phyloP scores from a whole-genome alignment of 2,329 filamentous ascomycete genomes.

The Aureobasidium sp. region DNA sequence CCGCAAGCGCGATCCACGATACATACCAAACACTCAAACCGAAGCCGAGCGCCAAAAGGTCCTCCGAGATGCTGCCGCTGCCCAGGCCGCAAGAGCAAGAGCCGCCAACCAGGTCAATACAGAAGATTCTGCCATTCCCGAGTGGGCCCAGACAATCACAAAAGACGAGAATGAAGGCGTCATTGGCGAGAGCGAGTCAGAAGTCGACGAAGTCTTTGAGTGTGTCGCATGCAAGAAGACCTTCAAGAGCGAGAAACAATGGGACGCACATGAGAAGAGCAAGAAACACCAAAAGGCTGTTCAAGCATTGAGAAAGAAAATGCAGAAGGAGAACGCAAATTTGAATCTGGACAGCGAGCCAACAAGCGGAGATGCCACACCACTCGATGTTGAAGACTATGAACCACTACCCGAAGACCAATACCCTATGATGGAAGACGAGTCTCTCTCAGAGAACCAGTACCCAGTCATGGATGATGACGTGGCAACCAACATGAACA shows the following conservation, averaged over 20 bases:
- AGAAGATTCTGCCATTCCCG: conserved; percentile 55
- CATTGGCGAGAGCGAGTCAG: conserved; percentile 41
- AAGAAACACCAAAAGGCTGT: conserved; percentile 92
- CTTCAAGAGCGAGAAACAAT: conserved; percentile 89
- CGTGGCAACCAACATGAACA: conserved; percentile 19
- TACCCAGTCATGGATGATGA: conserved; percentile 16
- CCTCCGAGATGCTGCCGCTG: conserved; percentile 69
- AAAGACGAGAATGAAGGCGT: conserved; percentile 46
- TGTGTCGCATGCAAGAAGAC: conserved; percentile 58
- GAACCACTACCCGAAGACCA: conserved; percentile 10
- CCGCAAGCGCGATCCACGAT: conserved; percentile 84
- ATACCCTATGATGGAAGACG: conserved; percentile 14
- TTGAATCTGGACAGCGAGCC: conserved; percentile 41
- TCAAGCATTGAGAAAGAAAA: conserved; percentile 69
- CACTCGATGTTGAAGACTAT: conserved; percentile 27
- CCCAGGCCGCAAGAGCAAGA: conserved; percentile 75
- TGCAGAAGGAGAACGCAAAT: conserved; percentile 70
- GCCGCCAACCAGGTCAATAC: conserved; percentile 74
- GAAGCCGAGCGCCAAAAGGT: conserved; percentile 74
- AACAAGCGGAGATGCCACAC: conserved; percentile 26
- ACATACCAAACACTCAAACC: conserved; percentile 66
- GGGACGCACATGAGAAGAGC: conserved; percentile 86
- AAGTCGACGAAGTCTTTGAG: conserved; percentile 47
- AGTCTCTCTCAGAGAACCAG: background rate
- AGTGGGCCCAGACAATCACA: conserved; percentile 64